phyloP scores from a whole-genome alignment of 306 rosid genomes.

The Prosopis cineraria region DNA sequence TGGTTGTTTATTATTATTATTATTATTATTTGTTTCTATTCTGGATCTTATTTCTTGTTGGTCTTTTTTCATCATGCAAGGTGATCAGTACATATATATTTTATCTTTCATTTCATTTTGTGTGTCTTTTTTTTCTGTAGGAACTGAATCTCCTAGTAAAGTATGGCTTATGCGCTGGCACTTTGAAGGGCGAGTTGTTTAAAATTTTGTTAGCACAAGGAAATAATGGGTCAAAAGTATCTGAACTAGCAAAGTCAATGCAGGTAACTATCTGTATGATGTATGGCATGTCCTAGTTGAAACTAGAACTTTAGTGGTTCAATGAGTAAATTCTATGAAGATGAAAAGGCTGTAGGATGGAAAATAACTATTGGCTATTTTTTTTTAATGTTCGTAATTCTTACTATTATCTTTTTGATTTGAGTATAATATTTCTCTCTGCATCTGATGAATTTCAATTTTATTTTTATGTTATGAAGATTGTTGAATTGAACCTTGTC shows the following conservation, averaged over 20 bases:
- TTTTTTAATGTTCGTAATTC: background rate
- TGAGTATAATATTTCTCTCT: slow-evolving; percentile 22
- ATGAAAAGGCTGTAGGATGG: background rate
- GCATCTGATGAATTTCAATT: slow-evolving; percentile 32
- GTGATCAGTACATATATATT: background rate
- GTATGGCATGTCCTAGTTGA: slow-evolving; percentile 7
- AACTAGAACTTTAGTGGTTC: background rate
- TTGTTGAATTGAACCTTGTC: slow-evolving; percentile 69
- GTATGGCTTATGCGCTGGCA: slow-evolving; percentile 72
- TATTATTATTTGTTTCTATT: slow-evolving; percentile 28
- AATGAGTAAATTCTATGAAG: slow-evolving; percentile 4
- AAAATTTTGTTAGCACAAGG: slow-evolving; percentile 74
- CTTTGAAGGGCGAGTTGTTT: slow-evolving; percentile 84
- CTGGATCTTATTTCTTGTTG: background rate
- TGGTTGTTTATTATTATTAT: background rate
- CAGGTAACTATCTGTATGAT: slow-evolving; percentile 48
- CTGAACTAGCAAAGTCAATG: slow-evolving; percentile 67
- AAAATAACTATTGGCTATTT: slow-evolving; percentile 6
- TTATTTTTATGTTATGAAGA: slow-evolving; percentile 58
- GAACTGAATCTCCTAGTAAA: slow-evolving; percentile 71
- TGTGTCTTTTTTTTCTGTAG: slow-evolving; percentile 38
- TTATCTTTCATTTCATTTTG: slow-evolving; percentile 20
- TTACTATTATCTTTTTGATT: background rate
- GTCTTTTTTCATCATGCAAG: background rate
- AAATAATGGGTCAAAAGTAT: slow-evolving; percentile 76